Percentiles rank a stretch among this genome's conserved stretches.
Evolutionary conservation across 2,329 filamentous ascomycete species (phyloP).

Genomic region (Hypoxylon sp.): DNA sequence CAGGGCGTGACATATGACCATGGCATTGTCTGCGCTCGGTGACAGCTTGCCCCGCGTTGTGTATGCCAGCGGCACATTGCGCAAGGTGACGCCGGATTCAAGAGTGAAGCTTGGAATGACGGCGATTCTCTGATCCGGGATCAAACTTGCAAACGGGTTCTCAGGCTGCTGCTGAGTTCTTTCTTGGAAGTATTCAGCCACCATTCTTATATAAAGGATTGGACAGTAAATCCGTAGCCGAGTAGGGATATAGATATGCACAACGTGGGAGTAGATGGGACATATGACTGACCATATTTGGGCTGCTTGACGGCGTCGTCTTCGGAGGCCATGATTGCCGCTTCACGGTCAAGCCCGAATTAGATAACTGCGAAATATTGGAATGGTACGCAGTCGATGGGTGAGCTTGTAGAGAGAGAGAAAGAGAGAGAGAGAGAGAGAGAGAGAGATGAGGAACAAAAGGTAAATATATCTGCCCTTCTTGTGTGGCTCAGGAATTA

Average conservation of each 20-base stretch:
- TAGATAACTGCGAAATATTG: constrained; percentile 1
- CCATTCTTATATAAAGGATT: constrained; percentile 47
- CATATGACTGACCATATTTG: constrained; percentile 46
- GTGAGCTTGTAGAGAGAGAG: no score
- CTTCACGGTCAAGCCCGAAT: not conserved
- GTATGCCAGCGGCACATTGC: constrained; percentile 77
- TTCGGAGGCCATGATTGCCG: constrained; percentile 40
- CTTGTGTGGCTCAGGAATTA: not conserved
- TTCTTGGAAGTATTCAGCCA: constrained; percentile 73
- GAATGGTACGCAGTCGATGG: not conserved
- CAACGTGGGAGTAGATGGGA: constrained; percentile 6
- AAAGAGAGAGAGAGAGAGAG: no score
- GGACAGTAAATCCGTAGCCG: not conserved
- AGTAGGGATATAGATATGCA: not conserved
- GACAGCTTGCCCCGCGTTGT: constrained; percentile 70
- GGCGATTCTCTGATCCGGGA: constrained; percentile 87
- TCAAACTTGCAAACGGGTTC: constrained; percentile 87
- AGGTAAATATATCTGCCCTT: not conserved
- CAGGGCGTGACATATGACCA: constrained; percentile 83
- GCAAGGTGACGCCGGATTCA: constrained; percentile 85
- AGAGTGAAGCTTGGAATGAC: constrained; percentile 89
- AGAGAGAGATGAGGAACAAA: not conserved
- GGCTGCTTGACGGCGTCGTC: constrained; percentile 31
- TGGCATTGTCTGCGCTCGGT: constrained; percentile 68
- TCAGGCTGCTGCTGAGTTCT: constrained; percentile 76